Evolutionary conservation across 768 basidiomycete genomes (phyloP), one percentile per base, ranked within the genome.

Genomic region (Holtermanniella nyarrowii): DNA sequence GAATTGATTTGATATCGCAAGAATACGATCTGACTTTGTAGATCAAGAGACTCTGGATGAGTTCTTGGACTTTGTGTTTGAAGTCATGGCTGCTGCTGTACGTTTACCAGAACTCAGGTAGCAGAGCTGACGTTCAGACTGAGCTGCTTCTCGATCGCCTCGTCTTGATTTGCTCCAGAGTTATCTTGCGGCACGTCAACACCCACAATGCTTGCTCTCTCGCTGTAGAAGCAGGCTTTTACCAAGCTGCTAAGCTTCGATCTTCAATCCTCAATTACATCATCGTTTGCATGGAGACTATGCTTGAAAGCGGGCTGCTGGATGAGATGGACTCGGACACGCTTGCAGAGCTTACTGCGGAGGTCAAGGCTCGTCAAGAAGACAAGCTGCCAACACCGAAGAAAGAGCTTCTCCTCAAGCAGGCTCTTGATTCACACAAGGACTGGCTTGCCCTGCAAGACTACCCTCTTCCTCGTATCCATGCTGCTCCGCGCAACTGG

Each of bases 121-220:
- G 14, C 16, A 22, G n/a, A 24, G 22, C 23, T 23, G 4, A 44
- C 5, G 10, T 40, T 1, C 55, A 91, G 84, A 90, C 85, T 57
- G 89, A 97, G 71, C 73, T 97, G 2, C 77, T 95, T 7, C 75
- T 96, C n/a, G 86, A 87, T 62, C 81, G 83, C 18, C 78, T 97
- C 18, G 78, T 88, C 27, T 77, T 86, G 1, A 72, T 93, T 22
- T 95, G 90, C 72, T 91, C 90, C 1, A 74, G 75, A 7, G 77
- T 84, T 41, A 78, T 96, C 47, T 75, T 89, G 31, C 74, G 76
- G 37, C 77, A 80, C 64, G 75, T 83, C 46, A 83, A 80, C 49
- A 75, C 83, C 53, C 74, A 80, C 69, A 97, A 95, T 53, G 85
- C 82, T 0, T 83, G 82, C 54, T 81, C 82, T 56, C 74, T 96